phyloP scores from a whole-genome alignment of 2,329 filamentous ascomycete species.

The Nannizziopsis barbatae region DNA sequence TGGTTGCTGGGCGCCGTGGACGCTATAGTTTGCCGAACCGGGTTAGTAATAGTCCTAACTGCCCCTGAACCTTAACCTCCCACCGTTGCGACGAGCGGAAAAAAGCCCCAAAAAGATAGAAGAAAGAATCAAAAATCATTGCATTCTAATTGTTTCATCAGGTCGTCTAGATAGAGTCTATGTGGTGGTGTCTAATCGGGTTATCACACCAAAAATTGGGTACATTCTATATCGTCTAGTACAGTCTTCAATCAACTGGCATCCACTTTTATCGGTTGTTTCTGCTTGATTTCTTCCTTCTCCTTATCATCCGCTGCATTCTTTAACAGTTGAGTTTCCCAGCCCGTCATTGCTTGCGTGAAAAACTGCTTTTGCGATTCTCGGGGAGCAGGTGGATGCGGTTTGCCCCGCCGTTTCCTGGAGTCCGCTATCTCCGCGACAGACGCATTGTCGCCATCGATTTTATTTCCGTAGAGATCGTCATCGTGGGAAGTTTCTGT shows the following conservation, averaged over 20 bases:
- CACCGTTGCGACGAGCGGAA: too few relatives aligned
- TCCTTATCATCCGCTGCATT: constrained; percentile 8
- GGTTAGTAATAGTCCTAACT: too few relatives aligned
- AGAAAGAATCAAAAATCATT: too few relatives aligned
- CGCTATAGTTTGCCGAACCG: too few relatives aligned
- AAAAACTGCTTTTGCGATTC: constrained; percentile 32
- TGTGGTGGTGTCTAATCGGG: not conserved
- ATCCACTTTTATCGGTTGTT: constrained; percentile 8
- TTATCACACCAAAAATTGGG: not conserved
- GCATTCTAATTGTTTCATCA: too few relatives aligned
- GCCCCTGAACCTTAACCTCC: too few relatives aligned
- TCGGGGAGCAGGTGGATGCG: constrained; percentile 21
- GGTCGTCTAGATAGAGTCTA: not conserved
- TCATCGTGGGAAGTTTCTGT: constrained; percentile 43
- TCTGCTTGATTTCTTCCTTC: constrained; percentile 13
- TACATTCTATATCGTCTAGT: not conserved
- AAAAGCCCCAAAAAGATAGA: too few relatives aligned
- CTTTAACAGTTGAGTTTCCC: constrained; percentile 28
- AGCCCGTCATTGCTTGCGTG: constrained; percentile 30
- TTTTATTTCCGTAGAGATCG: constrained; percentile 27
- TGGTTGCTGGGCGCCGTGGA: too few relatives aligned
- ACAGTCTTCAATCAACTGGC: not conserved
- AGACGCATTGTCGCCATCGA: constrained; percentile 33
- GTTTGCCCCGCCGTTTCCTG: constrained; percentile 32
- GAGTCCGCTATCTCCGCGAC: constrained; percentile 35